A percentile compares a stretch with the other conserved stretches of the same genome.
These are phyloP conservation scores for Tolypocladium paradoxum DNA, from an alignment of 2,329 filamentous ascomycete species.

Conservation along the genomic window DNA sequence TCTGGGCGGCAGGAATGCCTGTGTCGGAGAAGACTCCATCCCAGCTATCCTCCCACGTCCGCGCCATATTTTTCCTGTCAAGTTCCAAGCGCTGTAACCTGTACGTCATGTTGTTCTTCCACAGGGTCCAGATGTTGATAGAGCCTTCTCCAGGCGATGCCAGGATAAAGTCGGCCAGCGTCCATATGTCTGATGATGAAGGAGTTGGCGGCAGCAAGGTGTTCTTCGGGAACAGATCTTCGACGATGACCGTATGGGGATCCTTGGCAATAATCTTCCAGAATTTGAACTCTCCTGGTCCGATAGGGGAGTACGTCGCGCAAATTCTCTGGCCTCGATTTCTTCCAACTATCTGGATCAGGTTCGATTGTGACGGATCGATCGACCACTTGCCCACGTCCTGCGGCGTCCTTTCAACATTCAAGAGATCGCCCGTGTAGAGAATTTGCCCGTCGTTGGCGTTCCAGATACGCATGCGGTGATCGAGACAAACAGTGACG, in stretches of 20 bases:
- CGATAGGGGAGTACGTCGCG: constrained; percentile 79
- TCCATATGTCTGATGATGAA: constrained; percentile 68
- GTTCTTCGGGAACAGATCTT: constrained; percentile 56
- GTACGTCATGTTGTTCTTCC: constrained; percentile 77
- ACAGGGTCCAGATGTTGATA: constrained; percentile 63
- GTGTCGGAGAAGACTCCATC: constrained; percentile 54
- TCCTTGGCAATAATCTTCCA: constrained; percentile 64
- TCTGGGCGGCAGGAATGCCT: constrained; percentile 39
- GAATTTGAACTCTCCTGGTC: constrained; percentile 87
- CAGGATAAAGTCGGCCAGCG: constrained; percentile 63
- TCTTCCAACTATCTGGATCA: constrained; percentile 61
- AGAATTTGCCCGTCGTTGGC: constrained; percentile 68
- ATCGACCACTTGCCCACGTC: constrained; percentile 66
- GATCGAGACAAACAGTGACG: constrained; percentile 81
- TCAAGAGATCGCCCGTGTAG: constrained; percentile 67
- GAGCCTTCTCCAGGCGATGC: constrained; percentile 41
- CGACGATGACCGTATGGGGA: constrained; percentile 51
- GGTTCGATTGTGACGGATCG: constrained; percentile 65
- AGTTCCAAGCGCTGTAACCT: constrained; percentile 65
- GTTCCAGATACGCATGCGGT: constrained; percentile 85
- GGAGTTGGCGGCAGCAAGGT: constrained; percentile 56
- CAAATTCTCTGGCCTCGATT: constrained; percentile 45
- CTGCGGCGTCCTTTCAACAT: constrained; percentile 52
- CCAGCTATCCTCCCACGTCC: constrained; percentile 61
- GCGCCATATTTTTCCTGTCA: constrained; percentile 49